These are phyloP conservation scores for Claviceps sp. DNA, from an alignment of 2,329 filamentous ascomycete species.

Conservation along the genomic window DNA sequence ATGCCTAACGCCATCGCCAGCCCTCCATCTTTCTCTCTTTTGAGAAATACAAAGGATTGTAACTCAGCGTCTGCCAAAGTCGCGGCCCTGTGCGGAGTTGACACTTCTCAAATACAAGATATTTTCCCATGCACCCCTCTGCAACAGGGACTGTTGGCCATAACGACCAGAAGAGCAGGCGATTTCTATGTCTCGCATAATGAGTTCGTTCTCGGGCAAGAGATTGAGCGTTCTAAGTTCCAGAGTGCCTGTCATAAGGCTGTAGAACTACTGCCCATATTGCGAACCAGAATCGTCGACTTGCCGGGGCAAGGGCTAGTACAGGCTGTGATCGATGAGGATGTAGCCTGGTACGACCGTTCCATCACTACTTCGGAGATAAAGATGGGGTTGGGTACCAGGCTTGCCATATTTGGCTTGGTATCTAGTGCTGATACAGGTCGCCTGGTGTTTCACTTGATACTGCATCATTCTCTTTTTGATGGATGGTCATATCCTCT, in stretches of 20 bases:
- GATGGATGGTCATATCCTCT: conserved; percentile 33
- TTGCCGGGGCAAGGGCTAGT: conserved; percentile 24
- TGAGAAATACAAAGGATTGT: not conserved
- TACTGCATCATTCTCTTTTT: conserved; percentile 36
- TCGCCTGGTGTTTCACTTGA: conserved; percentile 20
- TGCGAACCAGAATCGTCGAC: conserved; percentile 33
- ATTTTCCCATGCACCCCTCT: conserved; percentile 21
- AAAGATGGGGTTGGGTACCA: conserved; percentile 24
- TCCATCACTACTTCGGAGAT: too few species aligned
- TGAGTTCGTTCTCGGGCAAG: conserved; percentile 6
- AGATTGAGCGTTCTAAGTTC: conserved; percentile 4
- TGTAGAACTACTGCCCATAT: conserved; percentile 13
- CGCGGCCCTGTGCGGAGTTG: not conserved
- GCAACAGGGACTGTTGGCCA: conserved; percentile 25
- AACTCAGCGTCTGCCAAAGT: not conserved
- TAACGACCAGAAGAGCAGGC: conserved; percentile 17
- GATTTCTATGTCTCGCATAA: conserved; percentile 18
- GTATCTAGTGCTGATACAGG: conserved; percentile 19
- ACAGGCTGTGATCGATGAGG: conserved; percentile 27
- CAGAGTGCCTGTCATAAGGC: conserved; percentile 7
- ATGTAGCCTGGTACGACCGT: conserved; percentile 18
- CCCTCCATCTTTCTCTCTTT: too few species aligned
- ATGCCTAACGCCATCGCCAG: not conserved
- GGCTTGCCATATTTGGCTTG: conserved; percentile 26
- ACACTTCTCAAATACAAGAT: not conserved